phyloP scores from a whole-genome alignment of 306 rosid genomes.

The Quercus variabilis region DNA sequence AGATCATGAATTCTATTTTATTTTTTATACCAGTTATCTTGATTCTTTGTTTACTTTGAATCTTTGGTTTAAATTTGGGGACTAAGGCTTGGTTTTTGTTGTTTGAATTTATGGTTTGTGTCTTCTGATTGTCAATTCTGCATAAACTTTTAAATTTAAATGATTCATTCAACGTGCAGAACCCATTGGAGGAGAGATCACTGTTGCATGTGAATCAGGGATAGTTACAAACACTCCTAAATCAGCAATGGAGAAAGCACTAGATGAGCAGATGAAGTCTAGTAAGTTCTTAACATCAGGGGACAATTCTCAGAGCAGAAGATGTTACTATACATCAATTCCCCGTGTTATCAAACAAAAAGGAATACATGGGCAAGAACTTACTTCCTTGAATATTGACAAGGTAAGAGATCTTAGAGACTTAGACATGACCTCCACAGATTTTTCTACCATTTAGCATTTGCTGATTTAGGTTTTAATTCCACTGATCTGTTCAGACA shows the following conservation, averaged over 20 bases:
- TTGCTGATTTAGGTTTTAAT: slow-evolving; percentile 21
- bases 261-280: slow-evolving; percentile 26
- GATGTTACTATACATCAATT: slow-evolving; percentile 83
- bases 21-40: not conserved
- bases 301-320: slow-evolving; percentile 46
- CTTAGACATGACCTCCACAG: not conserved
- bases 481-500: slow-evolving; percentile 49
- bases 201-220: slow-evolving; percentile 54
- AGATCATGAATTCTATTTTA: not conserved
- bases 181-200: slow-evolving; percentile 92
- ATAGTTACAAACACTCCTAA: slow-evolving; percentile 40
- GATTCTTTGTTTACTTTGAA: too few relatives aligned
- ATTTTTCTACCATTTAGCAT: not conserved
- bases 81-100: too few relatives aligned
- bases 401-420: slow-evolving; percentile 42
- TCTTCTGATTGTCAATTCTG: not conserved
- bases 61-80: not conserved
- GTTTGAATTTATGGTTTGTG: not conserved
- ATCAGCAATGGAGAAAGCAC: slow-evolving; percentile 52
- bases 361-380: slow-evolving; percentile 79
- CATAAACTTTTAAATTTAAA: slow-evolving; percentile 11
- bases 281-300: slow-evolving; percentile 45
- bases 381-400: slow-evolving; percentile 86
- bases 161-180: slow-evolving; percentile 41
- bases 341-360: slow-evolving; percentile 69